These are phyloP conservation scores for Macadamia integrifolia DNA, from an alignment of 164 flowering plant genomes.

Conservation along the genomic window DNA sequence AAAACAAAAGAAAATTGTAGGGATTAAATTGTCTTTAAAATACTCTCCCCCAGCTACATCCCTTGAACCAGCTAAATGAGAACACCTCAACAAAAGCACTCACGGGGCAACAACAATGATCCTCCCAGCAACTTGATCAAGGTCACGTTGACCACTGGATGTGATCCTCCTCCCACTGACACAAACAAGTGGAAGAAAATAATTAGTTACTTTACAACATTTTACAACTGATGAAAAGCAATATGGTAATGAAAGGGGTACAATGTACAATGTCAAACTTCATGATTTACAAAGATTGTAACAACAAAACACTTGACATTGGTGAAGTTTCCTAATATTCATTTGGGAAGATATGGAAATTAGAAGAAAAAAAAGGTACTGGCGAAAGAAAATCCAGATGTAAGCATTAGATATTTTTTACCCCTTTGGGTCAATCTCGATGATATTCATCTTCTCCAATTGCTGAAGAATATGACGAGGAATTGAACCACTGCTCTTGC, in stretches of 20 bases:
- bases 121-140: constrained; percentile 68
- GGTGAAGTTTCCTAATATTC: too few relatives aligned
- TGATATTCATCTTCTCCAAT: constrained; percentile 57
- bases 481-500: constrained; percentile 88
- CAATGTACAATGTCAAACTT: too few relatives aligned
- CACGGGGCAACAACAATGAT: constrained; percentile 23
- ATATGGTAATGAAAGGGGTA: too few relatives aligned
- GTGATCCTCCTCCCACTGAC: constrained; percentile 65
- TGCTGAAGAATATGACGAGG: constrained; percentile 86
- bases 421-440: constrained; percentile 79
- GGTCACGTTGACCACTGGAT: constrained; percentile 58
- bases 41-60: neutral
- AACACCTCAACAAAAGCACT: constrained; percentile 1
- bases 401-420: constrained; percentile 16
- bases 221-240: too few relatives aligned
- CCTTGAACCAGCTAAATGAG: neutral
- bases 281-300: too few relatives aligned
- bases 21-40: neutral
- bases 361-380: too few relatives aligned
- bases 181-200: neutral
- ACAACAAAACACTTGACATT: too few relatives aligned
- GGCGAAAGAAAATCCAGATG: neutral
- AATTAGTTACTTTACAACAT: neutral
- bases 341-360: too few relatives aligned
- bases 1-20: neutral